Base-by-base conservation (phyloP, 108 stramenopile species). In the Skeletonema grethae region DNA sequence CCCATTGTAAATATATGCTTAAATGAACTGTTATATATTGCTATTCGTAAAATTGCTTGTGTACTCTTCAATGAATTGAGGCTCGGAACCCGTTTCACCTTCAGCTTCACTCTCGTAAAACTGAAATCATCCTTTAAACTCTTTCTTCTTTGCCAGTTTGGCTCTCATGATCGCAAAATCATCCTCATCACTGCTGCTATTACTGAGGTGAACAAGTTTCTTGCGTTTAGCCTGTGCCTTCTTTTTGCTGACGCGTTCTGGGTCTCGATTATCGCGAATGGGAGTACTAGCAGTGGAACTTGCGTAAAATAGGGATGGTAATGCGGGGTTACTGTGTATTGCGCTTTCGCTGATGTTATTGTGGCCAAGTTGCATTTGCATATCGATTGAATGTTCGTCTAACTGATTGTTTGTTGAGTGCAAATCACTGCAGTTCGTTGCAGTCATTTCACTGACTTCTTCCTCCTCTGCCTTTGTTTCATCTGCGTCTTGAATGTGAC, bases 91-190 rank as follows among this genome's bases (percentile, higher is more conserved):
- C 13, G n/a, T n/a, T 45, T 45, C n/a, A 13, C 2, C 43, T 45
- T 45, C 12, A 45, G 43, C 43, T 45, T 45, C 15, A 12, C 2
- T 45, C 43, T 45, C 43, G 13, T 45, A 4, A 1, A 4, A 45
- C n/a, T 11, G 10, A 45, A 45, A n/a, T 45, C 43, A n/a, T 45
- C 43, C 13, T 45, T 12, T 2, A n/a, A 11, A 45, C 13, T 45
- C 13, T 45, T 45, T 45, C 43, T n/a, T 45, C 43, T 45, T 45
- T 45, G 43, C 43, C 12, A 45, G 43, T 45, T 45, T 45, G 43
- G 43, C 43, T n/a, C 43, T 45, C 43, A 45, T 45, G 4, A 45
- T 45, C 4, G 12, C 43, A 45, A 45, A 45, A 45, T 45, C 43
- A 11, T 45, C 43, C 4, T 45, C 43, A 11, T 45, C 43, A 4